Evolutionary conservation across 208 protist species (phyloP), one percentile per base, ranked within the genome.

Genomic region (Leishmania martiniquensis): DNA sequence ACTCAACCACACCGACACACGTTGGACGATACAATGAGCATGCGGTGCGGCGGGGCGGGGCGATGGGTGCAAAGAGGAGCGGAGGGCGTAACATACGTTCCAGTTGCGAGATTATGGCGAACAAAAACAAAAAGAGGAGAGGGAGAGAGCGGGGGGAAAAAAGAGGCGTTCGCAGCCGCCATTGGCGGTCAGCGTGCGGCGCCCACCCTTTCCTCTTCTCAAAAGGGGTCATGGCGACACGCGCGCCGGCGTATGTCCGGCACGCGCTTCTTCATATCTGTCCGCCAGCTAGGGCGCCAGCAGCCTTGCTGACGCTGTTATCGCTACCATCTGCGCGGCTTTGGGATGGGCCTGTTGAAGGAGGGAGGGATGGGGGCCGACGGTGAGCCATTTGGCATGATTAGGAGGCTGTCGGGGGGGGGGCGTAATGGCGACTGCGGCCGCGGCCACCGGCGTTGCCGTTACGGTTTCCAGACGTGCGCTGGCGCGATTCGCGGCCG

Each of bases 371-470:
- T n/a, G n/a, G n/a, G n/a, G n/a, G 59, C 52, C 1, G 32, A 42
- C 10, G 67, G 52, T 10, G 66, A 3, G 10, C 37, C 63, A 54
- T 62, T 22, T 5, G 67, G 59, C 75, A 78, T 1, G 73, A 71
- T 34, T 32, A 59, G 34, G 63, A 59, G 47, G 47, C 67, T 13
- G 59, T 57, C 12, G 68, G 79, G 9, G 60, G 79, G 9, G 60
- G 60, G 2, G 74, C 55, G 79, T 49, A 74, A n/a, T 42, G 79
- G 49, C 59, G 79, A 25, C 72, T 67, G 65, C 49, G 75, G 37
- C 52, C 51, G n/a, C 51, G 72, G 37, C 52, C 51, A 45, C 51
- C 65, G 1, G 72, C 42, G 20, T n/a, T 62, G 32, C 52, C 52
- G 29, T 73, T 66, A n/a, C 57, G 72, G 49, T 49, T 37, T 7